These are phyloP conservation scores for Avena atlantica DNA, from an alignment of 176 grass and related monocot species.

Conservation along the genomic window DNA sequence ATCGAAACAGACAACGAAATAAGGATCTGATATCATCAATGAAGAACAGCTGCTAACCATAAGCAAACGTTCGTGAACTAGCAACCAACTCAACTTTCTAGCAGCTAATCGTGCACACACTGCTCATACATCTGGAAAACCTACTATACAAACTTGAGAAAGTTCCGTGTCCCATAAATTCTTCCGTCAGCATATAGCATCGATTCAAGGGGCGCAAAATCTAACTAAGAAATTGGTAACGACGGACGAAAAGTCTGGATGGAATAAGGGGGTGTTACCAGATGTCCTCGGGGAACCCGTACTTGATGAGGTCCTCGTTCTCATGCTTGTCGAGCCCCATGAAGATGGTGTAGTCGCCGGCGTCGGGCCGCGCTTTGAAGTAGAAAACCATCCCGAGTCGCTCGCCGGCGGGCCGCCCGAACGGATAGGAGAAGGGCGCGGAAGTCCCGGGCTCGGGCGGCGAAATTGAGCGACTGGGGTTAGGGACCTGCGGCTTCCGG, in stretches of 20 bases:
- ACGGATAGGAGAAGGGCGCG: constrained; percentile 41
- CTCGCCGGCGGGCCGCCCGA: constrained; percentile 38
- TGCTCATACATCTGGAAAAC: background rate
- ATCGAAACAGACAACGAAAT: background rate
- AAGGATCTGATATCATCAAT: background rate
- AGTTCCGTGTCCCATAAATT: background rate
- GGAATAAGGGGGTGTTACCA: constrained; percentile 52
- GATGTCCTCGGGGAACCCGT: constrained; percentile 92
- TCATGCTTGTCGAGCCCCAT: constrained; percentile 92
- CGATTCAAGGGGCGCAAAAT: background rate
- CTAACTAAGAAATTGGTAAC: background rate
- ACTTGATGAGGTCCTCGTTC: constrained; percentile 98
- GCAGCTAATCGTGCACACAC: background rate
- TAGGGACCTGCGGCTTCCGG: background rate
- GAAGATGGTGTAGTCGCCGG: constrained; percentile 92
- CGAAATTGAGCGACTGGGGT: background rate
- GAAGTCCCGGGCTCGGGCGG: constrained; percentile 24
- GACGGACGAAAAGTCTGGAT: background rate
- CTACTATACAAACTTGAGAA: background rate
- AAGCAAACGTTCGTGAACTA: background rate
- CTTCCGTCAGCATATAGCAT: background rate
- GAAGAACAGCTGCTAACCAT: background rate
- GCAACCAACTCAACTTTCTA: background rate
- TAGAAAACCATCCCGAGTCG: constrained; percentile 81
- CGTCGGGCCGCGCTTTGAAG: constrained; percentile 93